A percentile compares a stretch with the other conserved stretches of the same genome.
phyloP scores from a whole-genome alignment of 257 asterid species.

The Scutellaria baicalensis region DNA sequence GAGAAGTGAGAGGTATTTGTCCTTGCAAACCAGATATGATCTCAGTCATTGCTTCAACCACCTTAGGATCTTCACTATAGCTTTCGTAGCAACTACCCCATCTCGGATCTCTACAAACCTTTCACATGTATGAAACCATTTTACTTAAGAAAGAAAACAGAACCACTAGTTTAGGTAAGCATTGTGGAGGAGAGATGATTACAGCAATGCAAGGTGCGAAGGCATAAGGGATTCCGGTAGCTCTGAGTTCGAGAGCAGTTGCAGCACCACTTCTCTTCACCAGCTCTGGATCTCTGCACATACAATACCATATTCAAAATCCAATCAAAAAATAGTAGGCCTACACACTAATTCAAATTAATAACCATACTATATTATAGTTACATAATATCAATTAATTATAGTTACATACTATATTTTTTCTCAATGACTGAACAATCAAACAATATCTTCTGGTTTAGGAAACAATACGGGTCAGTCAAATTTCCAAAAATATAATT shows the following conservation, averaged over 20 bases:
- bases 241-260: conserved; percentile 69
- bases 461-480: too few species aligned
- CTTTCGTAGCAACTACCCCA: conserved; percentile 52
- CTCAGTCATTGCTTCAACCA: conserved; percentile 36
- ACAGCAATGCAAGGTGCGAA: conserved; percentile 82
- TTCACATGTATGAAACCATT: background rate
- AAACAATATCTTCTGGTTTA: too few species aligned
- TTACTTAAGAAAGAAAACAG: background rate
- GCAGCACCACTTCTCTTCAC: conserved; percentile 65
- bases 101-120: conserved; percentile 51
- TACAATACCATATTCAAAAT: too few species aligned
- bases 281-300: conserved; percentile 47
- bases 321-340: too few species aligned
- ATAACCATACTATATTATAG: too few species aligned
- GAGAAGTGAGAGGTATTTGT: conserved; percentile 18
- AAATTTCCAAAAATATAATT: too few species aligned
- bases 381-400: too few species aligned
- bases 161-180: too few species aligned
- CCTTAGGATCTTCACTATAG: conserved; percentile 34
- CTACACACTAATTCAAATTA: too few species aligned
- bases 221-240: conserved; percentile 58
- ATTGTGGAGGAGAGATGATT: background rate
- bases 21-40: conserved; percentile 43
- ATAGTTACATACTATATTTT: too few species aligned
- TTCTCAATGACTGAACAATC: too few species aligned